Conservation (phyloP, 208 protist species). For the Acanthamoeba lenticulata region DNA sequence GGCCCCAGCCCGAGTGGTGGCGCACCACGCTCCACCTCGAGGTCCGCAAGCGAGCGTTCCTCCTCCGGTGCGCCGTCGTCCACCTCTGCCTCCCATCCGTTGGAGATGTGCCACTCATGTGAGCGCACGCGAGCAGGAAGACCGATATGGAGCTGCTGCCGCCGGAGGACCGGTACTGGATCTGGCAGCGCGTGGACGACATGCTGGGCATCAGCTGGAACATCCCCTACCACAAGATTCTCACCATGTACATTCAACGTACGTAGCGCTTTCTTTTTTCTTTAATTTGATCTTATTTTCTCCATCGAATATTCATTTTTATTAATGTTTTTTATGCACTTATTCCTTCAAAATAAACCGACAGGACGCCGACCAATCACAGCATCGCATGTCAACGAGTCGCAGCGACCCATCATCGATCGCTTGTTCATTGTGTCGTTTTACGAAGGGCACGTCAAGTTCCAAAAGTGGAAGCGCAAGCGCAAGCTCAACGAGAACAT, state of each 20-base stretch:
- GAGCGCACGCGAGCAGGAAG: background rate
- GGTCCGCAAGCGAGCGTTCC: background rate
- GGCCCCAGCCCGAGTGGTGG: slow-evolving; percentile 19
- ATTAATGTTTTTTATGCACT: no score
- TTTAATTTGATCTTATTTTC: no score
- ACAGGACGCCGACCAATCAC: background rate
- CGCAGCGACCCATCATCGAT: slow-evolving; percentile 36
- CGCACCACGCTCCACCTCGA: background rate
- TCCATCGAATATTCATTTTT: no score
- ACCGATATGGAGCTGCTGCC: background rate
- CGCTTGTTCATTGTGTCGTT: slow-evolving; percentile 23
- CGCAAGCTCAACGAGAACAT: slow-evolving; percentile 9
- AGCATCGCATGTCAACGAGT: background rate
- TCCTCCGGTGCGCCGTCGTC: background rate
- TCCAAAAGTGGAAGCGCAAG: slow-evolving; percentile 47
- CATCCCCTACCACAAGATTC: slow-evolving; percentile 35
- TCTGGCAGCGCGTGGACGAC: slow-evolving; percentile 47
- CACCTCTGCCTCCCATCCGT: no score
- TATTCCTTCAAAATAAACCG: no score
- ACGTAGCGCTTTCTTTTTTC: background rate
- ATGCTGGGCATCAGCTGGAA: slow-evolving; percentile 58
- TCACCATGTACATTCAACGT: slow-evolving; percentile 19
- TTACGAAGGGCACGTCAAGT: slow-evolving; percentile 43
- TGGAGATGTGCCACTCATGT: no score
- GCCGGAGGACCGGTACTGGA: background rate